Evolutionary conservation across 768 basidiomycete species (phyloP).

Genomic region (Trametes maxima): DNA sequence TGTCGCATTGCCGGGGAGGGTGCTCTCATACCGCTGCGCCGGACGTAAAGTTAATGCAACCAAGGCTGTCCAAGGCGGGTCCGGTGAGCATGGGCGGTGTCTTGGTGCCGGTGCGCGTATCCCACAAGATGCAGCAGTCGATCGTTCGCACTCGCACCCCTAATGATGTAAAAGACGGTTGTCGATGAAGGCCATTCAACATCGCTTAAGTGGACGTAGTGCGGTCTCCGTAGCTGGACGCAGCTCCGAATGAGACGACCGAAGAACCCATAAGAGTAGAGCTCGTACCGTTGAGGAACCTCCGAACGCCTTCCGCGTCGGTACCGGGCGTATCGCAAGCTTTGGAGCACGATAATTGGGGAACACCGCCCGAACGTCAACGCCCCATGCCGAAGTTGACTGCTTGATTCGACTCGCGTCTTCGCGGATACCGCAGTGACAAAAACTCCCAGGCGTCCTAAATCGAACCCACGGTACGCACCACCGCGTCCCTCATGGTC

Average conservation of each 20-base stretch:
- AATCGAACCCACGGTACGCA: slow-evolving; percentile 1
- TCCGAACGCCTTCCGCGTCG: too few species aligned
- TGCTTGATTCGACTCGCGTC: background rate
- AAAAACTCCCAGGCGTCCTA: background rate
- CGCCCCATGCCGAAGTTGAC: background rate
- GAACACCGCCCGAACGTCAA: background rate
- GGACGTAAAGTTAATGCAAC: background rate
- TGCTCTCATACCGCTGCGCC: slow-evolving; percentile 5
- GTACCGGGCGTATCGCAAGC: too few species aligned
- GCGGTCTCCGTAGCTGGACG: too few species aligned
- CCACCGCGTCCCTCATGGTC: slow-evolving; percentile 6
- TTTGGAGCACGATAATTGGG: too few species aligned
- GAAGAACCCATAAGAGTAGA: too few species aligned
- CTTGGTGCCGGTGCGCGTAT: background rate
- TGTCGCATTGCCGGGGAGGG: background rate
- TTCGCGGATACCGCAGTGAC: background rate
- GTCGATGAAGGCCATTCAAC: background rate
- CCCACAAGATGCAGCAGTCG: background rate
- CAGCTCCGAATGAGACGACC: too few species aligned
- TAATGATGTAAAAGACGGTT: background rate
- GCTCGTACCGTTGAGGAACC: too few species aligned
- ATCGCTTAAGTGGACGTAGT: too few species aligned
- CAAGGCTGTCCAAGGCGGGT: background rate
- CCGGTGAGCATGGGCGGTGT: background rate
- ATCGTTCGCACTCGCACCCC: background rate